phyloP scores from a whole-genome alignment of 1,284 basidiomycete genomes.

The Boletus sp. region DNA sequence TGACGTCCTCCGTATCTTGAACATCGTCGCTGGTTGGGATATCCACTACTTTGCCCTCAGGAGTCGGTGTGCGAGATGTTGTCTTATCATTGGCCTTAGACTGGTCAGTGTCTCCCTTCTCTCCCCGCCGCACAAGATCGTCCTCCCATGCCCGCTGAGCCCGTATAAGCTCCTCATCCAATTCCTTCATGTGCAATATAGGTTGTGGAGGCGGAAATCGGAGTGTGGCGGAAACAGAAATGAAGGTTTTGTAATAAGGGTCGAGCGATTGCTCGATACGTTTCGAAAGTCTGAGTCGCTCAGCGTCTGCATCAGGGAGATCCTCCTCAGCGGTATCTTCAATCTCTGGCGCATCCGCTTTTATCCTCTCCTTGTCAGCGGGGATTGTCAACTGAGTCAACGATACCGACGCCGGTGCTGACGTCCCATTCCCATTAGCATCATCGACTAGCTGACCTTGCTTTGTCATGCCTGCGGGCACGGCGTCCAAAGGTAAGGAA shows the following conservation, averaged over 20 bases:
- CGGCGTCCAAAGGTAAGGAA: constrained; percentile 63
- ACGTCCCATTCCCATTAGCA: constrained; percentile 18
- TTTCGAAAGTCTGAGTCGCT: constrained; percentile 65
- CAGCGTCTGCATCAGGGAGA: constrained; percentile 69
- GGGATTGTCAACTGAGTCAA: constrained; percentile 38
- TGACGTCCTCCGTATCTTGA: constrained; percentile 55
- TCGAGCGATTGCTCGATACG: constrained; percentile 79
- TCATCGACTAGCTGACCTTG: constrained; percentile 22
- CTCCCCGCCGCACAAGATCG: constrained; percentile 79
- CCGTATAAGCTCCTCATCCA: constrained; percentile 73
- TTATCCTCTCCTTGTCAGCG: constrained; percentile 21
- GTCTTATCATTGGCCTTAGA: constrained; percentile 37
- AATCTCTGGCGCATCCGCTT: constrained; percentile 17
- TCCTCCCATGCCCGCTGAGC: constrained; percentile 82
- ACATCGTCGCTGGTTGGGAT: constrained; percentile 7
- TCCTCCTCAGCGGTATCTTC: constrained; percentile 50
- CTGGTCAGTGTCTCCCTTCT: constrained; percentile 54
- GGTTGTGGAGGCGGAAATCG: constrained; percentile 90
- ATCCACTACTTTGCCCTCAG: constrained; percentile 25
- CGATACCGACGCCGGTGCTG: constrained; percentile 38
- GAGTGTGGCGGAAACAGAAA: constrained; percentile 89
- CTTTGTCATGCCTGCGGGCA: constrained; percentile 47
- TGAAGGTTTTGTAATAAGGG: constrained; percentile 83
- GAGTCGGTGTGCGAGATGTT: constrained; percentile 36
- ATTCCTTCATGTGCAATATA: constrained; percentile 82